Base-by-base conservation (phyloP, 1,139 yeast genomes). In the Yamadazyma buinensis region DNA sequence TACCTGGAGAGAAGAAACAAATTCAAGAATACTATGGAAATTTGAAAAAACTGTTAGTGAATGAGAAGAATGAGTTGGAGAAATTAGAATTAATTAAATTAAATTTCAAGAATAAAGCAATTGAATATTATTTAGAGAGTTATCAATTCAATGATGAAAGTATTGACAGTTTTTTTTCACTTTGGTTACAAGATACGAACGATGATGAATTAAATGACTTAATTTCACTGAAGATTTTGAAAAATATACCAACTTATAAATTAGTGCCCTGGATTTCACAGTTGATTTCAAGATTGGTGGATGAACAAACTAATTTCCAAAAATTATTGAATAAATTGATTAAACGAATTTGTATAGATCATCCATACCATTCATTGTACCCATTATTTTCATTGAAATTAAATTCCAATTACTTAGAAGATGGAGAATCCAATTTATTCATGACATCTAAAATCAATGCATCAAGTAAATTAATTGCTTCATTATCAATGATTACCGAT, bases 241-340 rank as follows among this genome's bases (percentile, higher is more conserved):
- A 53, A 2, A 36, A 37, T 0, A 59, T 86, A 21, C 83, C 95
- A 0, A 65, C 74, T 15, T 64, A 67, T 48, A 80, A 80, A 46
- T 73, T 87, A 37, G 67, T 86, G 4, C 76, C 87, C 0, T 88
- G 97, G 95, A 67, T 82, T 29, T 80, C 85, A 38, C 98, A 92
- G 52, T 66, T 92, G 30, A 71, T 86, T 5, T 86, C 97, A 0
- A 67, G 95, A 38, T 55, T 90, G 15, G 63, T 78, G 1, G 57
- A 57, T 25, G 83, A 75, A 15, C 39, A 47, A 0, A 50, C 68
- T 6, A 47, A 40, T 1, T 88, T 87, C 47, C 96, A 87, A 48
- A 46, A 40, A 1, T 53, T 73, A 0, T 59, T 92, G 27, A 71
- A 70, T 28, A 43, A 49, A 1, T 54, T 88, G 7, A 59, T 90